Conservation (phyloP, 1,284 basidiomycete genomes). For the Puccinia coronata region DNA sequence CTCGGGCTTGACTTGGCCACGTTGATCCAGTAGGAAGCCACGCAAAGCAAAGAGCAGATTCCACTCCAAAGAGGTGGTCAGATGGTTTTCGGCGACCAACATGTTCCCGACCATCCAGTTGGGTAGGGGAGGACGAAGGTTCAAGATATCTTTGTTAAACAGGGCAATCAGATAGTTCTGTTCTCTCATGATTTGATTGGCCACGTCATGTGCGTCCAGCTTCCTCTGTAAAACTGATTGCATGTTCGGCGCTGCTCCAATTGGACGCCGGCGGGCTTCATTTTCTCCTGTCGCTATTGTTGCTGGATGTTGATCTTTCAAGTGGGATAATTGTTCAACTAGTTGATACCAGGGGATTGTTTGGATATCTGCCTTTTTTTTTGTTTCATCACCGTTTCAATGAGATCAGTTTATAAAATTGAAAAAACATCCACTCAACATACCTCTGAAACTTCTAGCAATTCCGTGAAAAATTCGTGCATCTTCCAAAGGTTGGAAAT, state of each 20-base stretch:
- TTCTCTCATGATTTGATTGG: constrained; percentile 92
- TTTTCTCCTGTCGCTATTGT: constrained; percentile 42
- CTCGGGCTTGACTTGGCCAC: constrained; percentile 82
- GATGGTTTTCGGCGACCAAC: constrained; percentile 42
- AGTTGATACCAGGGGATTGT: constrained; percentile 96
- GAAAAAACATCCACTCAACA: constrained; percentile 52
- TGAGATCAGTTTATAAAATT: no score
- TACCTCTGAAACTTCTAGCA: constrained; percentile 66
- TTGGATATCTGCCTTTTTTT: constrained; percentile 81
- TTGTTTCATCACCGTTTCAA: background rate
- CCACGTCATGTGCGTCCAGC: constrained; percentile 95
- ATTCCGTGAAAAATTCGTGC: constrained; percentile 76
- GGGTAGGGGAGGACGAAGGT: constrained; percentile 78
- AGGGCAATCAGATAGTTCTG: constrained; percentile 97
- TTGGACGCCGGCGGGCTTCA: constrained; percentile 50
- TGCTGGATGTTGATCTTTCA: constrained; percentile 68
- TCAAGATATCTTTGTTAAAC: constrained; percentile 93
- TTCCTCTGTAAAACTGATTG: constrained; percentile 49
- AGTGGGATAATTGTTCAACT: constrained; percentile 80
- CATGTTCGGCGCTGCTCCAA: constrained; percentile 59
- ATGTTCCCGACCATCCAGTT: constrained; percentile 56
- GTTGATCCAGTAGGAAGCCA: constrained; percentile 85
- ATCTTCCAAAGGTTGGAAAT: constrained; percentile 80
- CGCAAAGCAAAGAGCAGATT: constrained; percentile 91
- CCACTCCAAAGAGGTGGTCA: constrained; percentile 92